phyloP scores from a whole-genome alignment of 2,329 filamentous ascomycete species.

The Phaeoacremonium minimum region DNA sequence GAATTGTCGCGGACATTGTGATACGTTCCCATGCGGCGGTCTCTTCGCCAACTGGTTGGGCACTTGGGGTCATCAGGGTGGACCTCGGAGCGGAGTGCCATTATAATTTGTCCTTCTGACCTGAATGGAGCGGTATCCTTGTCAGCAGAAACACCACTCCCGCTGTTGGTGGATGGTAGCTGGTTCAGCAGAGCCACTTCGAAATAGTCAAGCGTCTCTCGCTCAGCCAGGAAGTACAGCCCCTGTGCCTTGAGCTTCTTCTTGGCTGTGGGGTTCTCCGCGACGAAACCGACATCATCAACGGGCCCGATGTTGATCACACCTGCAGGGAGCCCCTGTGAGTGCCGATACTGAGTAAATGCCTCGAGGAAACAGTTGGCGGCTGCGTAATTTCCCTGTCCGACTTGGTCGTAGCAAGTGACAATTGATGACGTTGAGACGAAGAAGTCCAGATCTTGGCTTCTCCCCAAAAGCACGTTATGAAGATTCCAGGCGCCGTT shows the following conservation, averaged over 20 bases:
- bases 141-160: neutral
- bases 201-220: slow-evolving; percentile 17
- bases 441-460: slow-evolving; percentile 27
- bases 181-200: slow-evolving; percentile 12
- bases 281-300: slow-evolving; percentile 17
- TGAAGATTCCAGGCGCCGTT: slow-evolving; percentile 33
- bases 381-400: slow-evolving; percentile 26
- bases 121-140: slow-evolving; percentile 5
- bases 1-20: slow-evolving; percentile 14
- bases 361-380: slow-evolving; percentile 28
- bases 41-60: slow-evolving; percentile 17
- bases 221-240: slow-evolving; percentile 14
- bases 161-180: neutral
- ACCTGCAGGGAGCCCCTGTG: slow-evolving; percentile 22
- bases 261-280: slow-evolving; percentile 15
- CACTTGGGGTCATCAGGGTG: slow-evolving; percentile 17
- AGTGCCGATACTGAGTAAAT: slow-evolving; percentile 23
- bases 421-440: slow-evolving; percentile 24
- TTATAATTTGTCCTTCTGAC: slow-evolving; percentile 12
- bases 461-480: slow-evolving; percentile 14
- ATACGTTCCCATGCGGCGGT: slow-evolving; percentile 10
- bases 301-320: slow-evolving; percentile 29
- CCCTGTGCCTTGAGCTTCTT: slow-evolving; percentile 16
- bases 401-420: slow-evolving; percentile 12
- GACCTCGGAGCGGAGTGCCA: slow-evolving; percentile 16